Base-by-base conservation (phyloP, 2,329 filamentous ascomycete species). In the Cladosporium sp. region DNA sequence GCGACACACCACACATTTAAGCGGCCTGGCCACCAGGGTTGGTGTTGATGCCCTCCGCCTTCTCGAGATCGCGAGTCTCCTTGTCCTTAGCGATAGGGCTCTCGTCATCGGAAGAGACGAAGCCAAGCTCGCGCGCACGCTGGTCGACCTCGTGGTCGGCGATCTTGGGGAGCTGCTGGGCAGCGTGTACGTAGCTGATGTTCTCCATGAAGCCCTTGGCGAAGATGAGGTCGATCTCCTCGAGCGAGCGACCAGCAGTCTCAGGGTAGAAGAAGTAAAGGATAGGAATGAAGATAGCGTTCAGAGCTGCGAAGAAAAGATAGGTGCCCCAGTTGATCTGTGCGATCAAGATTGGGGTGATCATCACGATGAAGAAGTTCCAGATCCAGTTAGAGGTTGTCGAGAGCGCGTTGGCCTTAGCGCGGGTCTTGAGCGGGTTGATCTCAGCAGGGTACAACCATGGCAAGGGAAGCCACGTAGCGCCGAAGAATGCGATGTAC, bases 231-330 rank as follows among this genome's bases (percentile, higher is more conserved):
- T 68, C 66, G 9, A 69, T 68, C 55, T 68, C 67, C 28, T 69
- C 67, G 11, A 69, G 62, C 3, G 63, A 60, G n/a, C 64, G 59
- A n/a, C 61, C 57, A 15, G 58, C 50, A 3, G 67, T 69, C 50
- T 68, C 66, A 0, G 64, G 67, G 55, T 87, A 92, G 1, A 80
- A 11, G 1, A 85, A 82, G 45, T 88, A 88, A 6, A 90, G 45
- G 69, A 82, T 76, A 14, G 81, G 80, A 51, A 83, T 76, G 73
- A 82, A 82, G 49, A 70, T 62, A 3, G 73, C 78, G 74, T 82
- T 82, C 60, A 83, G 74, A 14, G 76, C 71, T 4, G 76, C 78
- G 65, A 82, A 83, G 70, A 76, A 70, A 42, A 78, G 70, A 61
- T 77, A 78, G 6, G 62, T 55, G 9, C 61, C 63, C 56, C 64